phyloP scores from a whole-genome alignment of 2,329 filamentous ascomycete genomes.

The Fusarium ambrosium region DNA sequence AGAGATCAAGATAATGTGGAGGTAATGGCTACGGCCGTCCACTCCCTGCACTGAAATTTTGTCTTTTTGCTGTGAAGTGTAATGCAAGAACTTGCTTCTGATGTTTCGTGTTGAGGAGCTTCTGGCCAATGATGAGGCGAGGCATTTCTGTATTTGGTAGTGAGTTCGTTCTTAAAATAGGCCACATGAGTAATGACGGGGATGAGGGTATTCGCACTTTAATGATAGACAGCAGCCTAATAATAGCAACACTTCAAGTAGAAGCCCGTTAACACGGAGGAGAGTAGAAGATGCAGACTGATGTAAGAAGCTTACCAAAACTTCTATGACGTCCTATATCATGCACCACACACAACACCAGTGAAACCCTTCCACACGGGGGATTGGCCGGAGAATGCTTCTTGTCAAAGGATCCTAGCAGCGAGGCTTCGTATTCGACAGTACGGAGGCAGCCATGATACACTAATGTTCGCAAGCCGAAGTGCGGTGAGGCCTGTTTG shows the following conservation, averaged over 20 bases:
- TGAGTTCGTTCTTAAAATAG: background rate
- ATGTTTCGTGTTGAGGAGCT: background rate
- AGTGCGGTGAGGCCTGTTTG: conserved; percentile 7
- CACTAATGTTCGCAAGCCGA: conserved; percentile 7
- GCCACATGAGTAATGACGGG: background rate
- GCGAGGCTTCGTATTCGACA: background rate
- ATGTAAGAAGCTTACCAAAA: background rate
- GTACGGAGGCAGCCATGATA: background rate
- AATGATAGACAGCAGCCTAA: background rate
- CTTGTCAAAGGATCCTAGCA: background rate
- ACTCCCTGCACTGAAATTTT: conserved; percentile 19
- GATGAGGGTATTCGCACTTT: conserved; percentile 2
- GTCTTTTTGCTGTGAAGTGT: background rate
- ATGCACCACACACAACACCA: background rate
- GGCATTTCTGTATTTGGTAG: background rate
- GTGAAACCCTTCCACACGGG: background rate
- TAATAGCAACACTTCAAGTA: background rate
- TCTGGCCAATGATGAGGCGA: background rate
- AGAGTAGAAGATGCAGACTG: background rate
- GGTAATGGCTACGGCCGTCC: conserved; percentile 43
- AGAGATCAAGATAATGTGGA: conserved; percentile 12
- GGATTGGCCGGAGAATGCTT: background rate
- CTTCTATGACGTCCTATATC: conserved; percentile 3
- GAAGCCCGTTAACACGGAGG: background rate
- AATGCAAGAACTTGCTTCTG: background rate